phyloP scores from a whole-genome alignment of 108 stramenopile species.

The Nannochloropsis gaditana region DNA sequence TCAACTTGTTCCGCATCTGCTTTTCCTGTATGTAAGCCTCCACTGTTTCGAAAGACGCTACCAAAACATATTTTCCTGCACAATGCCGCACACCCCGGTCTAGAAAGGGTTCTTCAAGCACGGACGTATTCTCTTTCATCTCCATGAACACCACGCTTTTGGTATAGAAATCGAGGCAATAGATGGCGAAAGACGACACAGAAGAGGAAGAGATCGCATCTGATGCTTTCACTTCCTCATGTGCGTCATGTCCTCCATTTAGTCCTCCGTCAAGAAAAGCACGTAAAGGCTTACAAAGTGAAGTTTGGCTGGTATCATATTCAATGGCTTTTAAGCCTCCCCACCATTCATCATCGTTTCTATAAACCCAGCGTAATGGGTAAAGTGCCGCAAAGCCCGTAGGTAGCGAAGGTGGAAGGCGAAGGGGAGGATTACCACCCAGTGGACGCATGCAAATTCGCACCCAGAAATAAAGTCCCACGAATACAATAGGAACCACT shows the following conservation, averaged over 20 bases:
- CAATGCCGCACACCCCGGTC: conserved; percentile 5
- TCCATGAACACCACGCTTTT: conserved; percentile 18
- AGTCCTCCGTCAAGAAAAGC: neutral
- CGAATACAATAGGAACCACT: neutral
- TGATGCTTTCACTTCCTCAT: neutral
- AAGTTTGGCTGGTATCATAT: neutral
- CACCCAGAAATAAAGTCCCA: neutral
- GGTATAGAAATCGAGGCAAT: neutral
- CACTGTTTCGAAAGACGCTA: conserved; percentile 4
- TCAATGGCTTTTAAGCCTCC: neutral
- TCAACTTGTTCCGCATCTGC: neutral
- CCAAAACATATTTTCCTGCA: neutral
- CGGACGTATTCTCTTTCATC: neutral
- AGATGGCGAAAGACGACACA: neutral
- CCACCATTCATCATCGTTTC: neutral
- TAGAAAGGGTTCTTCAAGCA: neutral
- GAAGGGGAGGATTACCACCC: neutral
- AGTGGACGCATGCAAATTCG: neutral
- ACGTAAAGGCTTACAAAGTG: neutral
- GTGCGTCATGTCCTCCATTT: neutral
- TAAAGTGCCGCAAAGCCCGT: neutral
- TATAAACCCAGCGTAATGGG: neutral
- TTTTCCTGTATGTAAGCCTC: neutral
- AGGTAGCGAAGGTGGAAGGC: neutral
- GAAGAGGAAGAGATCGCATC: neutral